Percentiles rank a stretch among this genome's conserved stretches.
phyloP scores from a whole-genome alignment of 2,329 filamentous ascomycete species.

The Cytospora chrysosperma region DNA sequence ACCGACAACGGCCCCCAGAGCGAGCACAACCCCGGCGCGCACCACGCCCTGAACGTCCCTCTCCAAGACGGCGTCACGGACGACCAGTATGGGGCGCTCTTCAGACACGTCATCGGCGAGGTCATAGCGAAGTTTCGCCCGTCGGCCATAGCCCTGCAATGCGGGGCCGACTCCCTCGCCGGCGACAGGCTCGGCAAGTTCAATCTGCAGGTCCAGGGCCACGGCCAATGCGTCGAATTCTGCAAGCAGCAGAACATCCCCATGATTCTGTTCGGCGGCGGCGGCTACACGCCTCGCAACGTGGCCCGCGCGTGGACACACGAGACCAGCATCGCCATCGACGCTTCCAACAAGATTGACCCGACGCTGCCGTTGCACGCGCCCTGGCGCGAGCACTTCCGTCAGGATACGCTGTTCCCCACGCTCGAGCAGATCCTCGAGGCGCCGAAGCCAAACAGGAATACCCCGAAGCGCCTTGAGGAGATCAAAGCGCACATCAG shows the following conservation, averaged over 20 bases:
- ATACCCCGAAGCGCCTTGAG: constrained; percentile 71
- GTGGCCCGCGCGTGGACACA: constrained; percentile 96
- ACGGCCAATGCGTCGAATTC: constrained; percentile 86
- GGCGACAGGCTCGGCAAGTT: constrained; percentile 93
- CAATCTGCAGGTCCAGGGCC: constrained; percentile 93
- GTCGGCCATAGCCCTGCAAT: constrained; percentile 88
- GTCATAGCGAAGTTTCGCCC: constrained; percentile 85
- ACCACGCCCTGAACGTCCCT: constrained; percentile 88
- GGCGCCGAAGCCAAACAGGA: constrained; percentile 73
- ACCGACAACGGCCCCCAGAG: constrained; percentile 82
- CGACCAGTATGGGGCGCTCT: constrained; percentile 82
- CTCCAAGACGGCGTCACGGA: constrained; percentile 90
- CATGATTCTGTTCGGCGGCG: constrained; percentile 87
- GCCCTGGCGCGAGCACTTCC: constrained; percentile 85
- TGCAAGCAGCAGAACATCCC: constrained; percentile 80
- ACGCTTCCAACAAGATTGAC: constrained; percentile 67
- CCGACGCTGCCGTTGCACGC: constrained; percentile 75
- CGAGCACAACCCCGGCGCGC: constrained; percentile 81
- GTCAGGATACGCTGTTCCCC: constrained; percentile 83
- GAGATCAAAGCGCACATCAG: constrained; percentile 75
- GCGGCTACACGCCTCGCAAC: constrained; percentile 94
- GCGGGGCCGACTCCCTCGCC: constrained; percentile 90
- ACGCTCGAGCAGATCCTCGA: constrained; percentile 70
- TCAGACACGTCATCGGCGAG: constrained; percentile 74
- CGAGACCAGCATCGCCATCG: constrained; percentile 88